These are phyloP conservation scores for Carex myosuroides DNA, from an alignment of 176 grass and related monocot species.

Conservation along the genomic window DNA sequence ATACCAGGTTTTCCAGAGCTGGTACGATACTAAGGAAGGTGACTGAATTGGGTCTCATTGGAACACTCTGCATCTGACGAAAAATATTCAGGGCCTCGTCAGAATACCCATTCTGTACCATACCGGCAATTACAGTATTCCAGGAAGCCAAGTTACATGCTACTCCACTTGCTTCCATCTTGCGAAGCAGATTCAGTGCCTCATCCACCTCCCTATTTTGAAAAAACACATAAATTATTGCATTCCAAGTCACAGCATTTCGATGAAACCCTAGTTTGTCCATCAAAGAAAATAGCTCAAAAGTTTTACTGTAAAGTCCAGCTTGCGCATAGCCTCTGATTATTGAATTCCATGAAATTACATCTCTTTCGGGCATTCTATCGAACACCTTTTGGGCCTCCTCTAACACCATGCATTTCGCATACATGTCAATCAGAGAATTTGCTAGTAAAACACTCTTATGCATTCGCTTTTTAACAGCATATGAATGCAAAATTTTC, in stretches of 20 bases:
- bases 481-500: slow-evolving; percentile 31
- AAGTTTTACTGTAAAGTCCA: slow-evolving; percentile 37
- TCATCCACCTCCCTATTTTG: slow-evolving; percentile 31
- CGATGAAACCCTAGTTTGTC: slow-evolving; percentile 20
- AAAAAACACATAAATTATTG: slow-evolving; percentile 33
- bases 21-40: slow-evolving; percentile 33
- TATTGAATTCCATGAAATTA: slow-evolving; percentile 42
- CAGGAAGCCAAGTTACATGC: slow-evolving; percentile 24
- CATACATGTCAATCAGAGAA: slow-evolving; percentile 38
- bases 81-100: slow-evolving; percentile 27
- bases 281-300: slow-evolving; percentile 35
- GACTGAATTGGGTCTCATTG: slow-evolving; percentile 12
- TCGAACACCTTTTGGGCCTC: slow-evolving; percentile 33
- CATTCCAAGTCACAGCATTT: slow-evolving; percentile 41
- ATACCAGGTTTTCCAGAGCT: slow-evolving; percentile 27
- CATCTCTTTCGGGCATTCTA: slow-evolving; percentile 28
- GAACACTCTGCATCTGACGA: slow-evolving; percentile 21
- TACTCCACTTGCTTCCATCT: slow-evolving; percentile 30
- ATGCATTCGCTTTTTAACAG: slow-evolving; percentile 19
- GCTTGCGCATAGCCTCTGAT: slow-evolving; percentile 32
- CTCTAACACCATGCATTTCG: slow-evolving; percentile 29
- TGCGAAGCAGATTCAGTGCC: slow-evolving; percentile 28
- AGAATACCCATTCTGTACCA: slow-evolving; percentile 30
- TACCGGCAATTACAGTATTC: slow-evolving; percentile 34
- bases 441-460: slow-evolving; percentile 21